Evolutionary conservation across 2,329 filamentous ascomycete species (phyloP).

Genomic region (Colletotrichum cordylinicola): DNA sequence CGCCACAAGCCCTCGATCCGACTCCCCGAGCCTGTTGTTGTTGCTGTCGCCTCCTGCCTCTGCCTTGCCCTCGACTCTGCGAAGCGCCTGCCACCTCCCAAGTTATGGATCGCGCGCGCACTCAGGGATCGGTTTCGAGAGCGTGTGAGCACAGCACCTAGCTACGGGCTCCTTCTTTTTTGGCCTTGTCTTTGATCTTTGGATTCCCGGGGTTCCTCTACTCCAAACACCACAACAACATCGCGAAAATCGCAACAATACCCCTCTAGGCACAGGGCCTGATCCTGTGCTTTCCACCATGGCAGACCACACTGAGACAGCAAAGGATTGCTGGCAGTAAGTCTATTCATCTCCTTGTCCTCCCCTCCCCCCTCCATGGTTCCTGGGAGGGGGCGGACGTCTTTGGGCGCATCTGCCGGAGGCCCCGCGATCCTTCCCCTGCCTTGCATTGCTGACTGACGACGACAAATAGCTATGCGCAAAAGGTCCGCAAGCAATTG

Average conservation of each 20-base stretch:
- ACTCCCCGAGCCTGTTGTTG: not conserved
- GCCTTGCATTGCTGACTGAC: constrained; percentile 18
- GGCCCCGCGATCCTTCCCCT: not conserved
- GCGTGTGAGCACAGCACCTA: constrained; percentile 34
- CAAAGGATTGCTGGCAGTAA: constrained; percentile 46
- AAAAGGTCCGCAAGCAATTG: constrained; percentile 49
- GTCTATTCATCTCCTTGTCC: constrained; percentile 23
- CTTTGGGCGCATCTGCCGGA: not conserved
- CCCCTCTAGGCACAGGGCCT: not conserved
- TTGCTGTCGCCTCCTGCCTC: not conserved
- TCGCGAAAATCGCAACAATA: constrained; percentile 11
- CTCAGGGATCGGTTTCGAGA: constrained; percentile 26
- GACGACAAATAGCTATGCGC: constrained; percentile 39
- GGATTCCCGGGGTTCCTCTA: constrained; percentile 2
- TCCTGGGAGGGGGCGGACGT: not conserved
- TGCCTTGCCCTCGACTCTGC: constrained; percentile 1
- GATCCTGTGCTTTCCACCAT: not conserved
- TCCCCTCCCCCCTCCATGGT: not conserved
- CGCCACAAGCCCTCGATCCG: constrained; percentile 19
- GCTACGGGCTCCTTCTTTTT: constrained; percentile 25
- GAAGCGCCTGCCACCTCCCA: constrained; percentile 3
- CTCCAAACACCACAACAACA: constrained; percentile 17
- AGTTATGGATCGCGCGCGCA: constrained; percentile 39
- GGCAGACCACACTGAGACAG: constrained; percentile 26
- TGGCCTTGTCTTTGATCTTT: not conserved